Evolutionary conservation across 257 asterid genomes (phyloP), one percentile per base, ranked within the genome.

Genomic region (Ehretia macrophylla): DNA sequence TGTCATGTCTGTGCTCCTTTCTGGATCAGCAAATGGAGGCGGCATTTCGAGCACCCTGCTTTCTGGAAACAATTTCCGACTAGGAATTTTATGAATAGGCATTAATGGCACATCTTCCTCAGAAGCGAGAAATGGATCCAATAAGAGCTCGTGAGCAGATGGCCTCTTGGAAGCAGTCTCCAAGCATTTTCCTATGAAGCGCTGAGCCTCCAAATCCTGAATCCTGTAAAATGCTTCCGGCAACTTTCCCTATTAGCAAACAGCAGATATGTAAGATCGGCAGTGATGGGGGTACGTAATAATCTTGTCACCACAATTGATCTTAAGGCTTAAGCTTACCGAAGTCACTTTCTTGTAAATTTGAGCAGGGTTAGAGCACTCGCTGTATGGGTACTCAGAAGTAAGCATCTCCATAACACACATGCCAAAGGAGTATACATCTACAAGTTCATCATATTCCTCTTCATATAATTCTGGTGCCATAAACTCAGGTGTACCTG

Each of bases 401-500:
- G 93, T 85, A 27, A 88, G 90, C 90, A 88, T 83, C 72, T 88
- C 96, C 13, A 88, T 63, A 55, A 85, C 81, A 58, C 95, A 85
- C 93, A 88, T 85, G 44, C 96, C 96, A 54, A 88, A 88, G 11
- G 96, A 78, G 83, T 88, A 88, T 42, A 88, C 55, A 59, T 88
- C 95, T 0, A 88, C 88, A 10, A 83, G 85, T 68, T 79, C 95
- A 59, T 88, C 86, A 49, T 88, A 88, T 11, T 85, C 86, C 80
- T 88, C 96, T 56, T 88, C 96, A 20, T 88, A 88, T 32, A 88
- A 38, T 59, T 88, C 96, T 2, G 93, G 95, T 13, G 95, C 96
- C 96, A 88, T 88, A 51, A 88, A 88, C 72, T 88, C 93, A 8
- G 96, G 96, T 14, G 96, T 88, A 48, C 96, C 93, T 82, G 62